Evolutionary conservation across 202 grass and related monocot species (phyloP).

Genomic region (Panicum hallii): DNA sequence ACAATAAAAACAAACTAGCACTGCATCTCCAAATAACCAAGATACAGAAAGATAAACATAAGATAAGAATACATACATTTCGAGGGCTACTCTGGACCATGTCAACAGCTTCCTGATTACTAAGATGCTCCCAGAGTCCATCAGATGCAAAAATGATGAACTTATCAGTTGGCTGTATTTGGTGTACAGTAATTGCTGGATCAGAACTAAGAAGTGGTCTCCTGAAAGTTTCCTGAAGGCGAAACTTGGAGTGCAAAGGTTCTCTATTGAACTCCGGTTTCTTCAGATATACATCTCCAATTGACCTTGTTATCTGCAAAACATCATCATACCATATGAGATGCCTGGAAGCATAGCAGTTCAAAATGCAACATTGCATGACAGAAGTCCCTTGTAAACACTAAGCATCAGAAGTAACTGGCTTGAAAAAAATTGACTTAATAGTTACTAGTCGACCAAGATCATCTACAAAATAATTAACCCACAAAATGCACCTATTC

Average conservation of each 20-base stretch:
- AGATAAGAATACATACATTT: slow-evolving; percentile 75
- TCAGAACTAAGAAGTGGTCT: slow-evolving; percentile 84
- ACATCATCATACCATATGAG: slow-evolving; percentile 42
- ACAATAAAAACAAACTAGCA: slow-evolving; percentile 33
- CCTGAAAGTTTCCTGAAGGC: slow-evolving; percentile 68
- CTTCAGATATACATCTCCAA: slow-evolving; percentile 95
- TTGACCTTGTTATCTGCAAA: slow-evolving; percentile 88
- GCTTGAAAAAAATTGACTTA: background rate
- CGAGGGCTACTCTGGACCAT: slow-evolving; percentile 75
- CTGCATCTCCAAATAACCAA: slow-evolving; percentile 33
- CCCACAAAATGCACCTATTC: background rate
- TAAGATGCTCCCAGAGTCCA: slow-evolving; percentile 98
- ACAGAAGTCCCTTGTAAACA: background rate
- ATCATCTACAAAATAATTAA: slow-evolving; percentile 11
- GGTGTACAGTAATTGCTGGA: slow-evolving; percentile 77
- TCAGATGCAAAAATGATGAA: slow-evolving; percentile 99
- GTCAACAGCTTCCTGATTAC: slow-evolving; percentile 86
- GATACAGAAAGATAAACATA: slow-evolving; percentile 43
- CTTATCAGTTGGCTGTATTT: slow-evolving; percentile 69
- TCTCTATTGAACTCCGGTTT: slow-evolving; percentile 85
- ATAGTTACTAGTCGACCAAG: background rate
- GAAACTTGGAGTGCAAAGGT: slow-evolving; percentile 75
- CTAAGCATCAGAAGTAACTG: slow-evolving; percentile 24
- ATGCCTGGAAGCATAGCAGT: slow-evolving; percentile 11
- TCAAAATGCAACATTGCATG: slow-evolving; percentile 19